Base-by-base conservation (phyloP, 2,329 filamentous ascomycete species). In the Aspergillus bombycis region DNA sequence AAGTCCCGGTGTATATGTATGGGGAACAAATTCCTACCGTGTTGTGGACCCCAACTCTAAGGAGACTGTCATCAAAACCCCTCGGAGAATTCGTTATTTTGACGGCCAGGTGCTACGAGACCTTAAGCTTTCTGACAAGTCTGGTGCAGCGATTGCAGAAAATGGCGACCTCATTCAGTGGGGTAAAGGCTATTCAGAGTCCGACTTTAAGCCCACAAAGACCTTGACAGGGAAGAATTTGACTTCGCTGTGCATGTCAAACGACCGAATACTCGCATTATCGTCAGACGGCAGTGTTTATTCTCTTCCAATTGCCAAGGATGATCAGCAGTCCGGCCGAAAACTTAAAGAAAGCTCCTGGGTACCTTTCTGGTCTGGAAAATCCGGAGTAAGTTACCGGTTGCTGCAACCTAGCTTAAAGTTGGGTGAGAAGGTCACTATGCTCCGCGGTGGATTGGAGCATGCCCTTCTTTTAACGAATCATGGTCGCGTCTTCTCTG, bases 81-180 rank as follows among this genome's bases (percentile, higher is more conserved):
- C 95, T 16, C 84, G 90, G 63, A 86, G 93, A 63, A 88, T 98
- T 72, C 70, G 85, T 0, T 95, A 89, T 77, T 98, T 99, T 72
- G 89, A 98, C 72, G 91, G 90, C 34, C 87, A 92, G 77, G 78
- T 97, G 19, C 82, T 99, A 48, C 86, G 94, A 56, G 95, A 97
- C 74, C 82, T 98, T 67, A 97, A 96, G 80, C 80, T 98, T 57
- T 92, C 93, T 63, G 85, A 88, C 60, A 87, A 88, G 46, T 94
- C 96, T 74, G 95, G 92, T 10, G 94, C 89, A 4, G 95, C 95
- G 11, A 89, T 98, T 46, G 90, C 89, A 5, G 94, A 97, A 75
- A 89, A 90, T 66, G 95, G 95, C 4, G 91, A 98, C 75, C 78
- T 99, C 52, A 83, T 97, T 14, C 94, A 98, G 80, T 99, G 95